These are phyloP conservation scores for Xylaria sp. DNA, from an alignment of 2,329 filamentous ascomycete genomes.

Conservation along the genomic window DNA sequence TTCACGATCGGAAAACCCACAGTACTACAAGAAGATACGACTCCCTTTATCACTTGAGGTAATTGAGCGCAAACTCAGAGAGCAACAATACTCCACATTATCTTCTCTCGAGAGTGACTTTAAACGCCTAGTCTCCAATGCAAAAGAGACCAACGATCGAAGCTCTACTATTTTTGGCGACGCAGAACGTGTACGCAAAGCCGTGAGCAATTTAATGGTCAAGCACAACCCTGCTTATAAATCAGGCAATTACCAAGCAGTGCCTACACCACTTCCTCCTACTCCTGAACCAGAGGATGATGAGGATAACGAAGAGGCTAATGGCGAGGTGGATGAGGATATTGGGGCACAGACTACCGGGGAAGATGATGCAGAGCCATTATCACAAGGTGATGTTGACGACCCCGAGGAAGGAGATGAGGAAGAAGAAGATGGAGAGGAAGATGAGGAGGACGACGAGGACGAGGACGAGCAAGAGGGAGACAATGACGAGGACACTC, in stretches of 20 bases:
- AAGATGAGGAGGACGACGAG: slow-evolving; percentile 39
- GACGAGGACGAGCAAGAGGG: slow-evolving; percentile 43
- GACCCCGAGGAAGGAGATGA: slow-evolving; percentile 42
- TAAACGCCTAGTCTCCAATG: slow-evolving; percentile 88
- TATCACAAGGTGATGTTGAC: slow-evolving; percentile 42
- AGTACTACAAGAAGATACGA: slow-evolving; percentile 81
- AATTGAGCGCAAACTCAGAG: slow-evolving; percentile 78
- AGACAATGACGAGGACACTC: slow-evolving; percentile 41
- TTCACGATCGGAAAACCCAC: slow-evolving; percentile 69
- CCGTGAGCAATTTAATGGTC: slow-evolving; percentile 87
- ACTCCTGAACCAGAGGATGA: slow-evolving; percentile 55
- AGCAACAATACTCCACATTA: slow-evolving; percentile 74
- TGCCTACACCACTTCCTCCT: slow-evolving; percentile 76
- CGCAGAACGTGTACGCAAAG: slow-evolving; percentile 86
- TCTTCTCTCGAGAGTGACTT: slow-evolving; percentile 84
- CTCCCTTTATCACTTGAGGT: slow-evolving; percentile 82
- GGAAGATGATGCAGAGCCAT: slow-evolving; percentile 43
- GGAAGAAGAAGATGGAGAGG: slow-evolving; percentile 42
- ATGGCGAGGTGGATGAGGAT: slow-evolving; percentile 38
- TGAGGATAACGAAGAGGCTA: slow-evolving; percentile 42
- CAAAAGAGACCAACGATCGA: slow-evolving; percentile 83
- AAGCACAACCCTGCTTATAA: slow-evolving; percentile 87
- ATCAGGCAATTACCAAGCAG: slow-evolving; percentile 71
- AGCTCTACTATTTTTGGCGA: slow-evolving; percentile 80
- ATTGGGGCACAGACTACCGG: slow-evolving; percentile 32